Conservation (phyloP, 768 basidiomycete species). For the Rhodotorula diobovata region DNA sequence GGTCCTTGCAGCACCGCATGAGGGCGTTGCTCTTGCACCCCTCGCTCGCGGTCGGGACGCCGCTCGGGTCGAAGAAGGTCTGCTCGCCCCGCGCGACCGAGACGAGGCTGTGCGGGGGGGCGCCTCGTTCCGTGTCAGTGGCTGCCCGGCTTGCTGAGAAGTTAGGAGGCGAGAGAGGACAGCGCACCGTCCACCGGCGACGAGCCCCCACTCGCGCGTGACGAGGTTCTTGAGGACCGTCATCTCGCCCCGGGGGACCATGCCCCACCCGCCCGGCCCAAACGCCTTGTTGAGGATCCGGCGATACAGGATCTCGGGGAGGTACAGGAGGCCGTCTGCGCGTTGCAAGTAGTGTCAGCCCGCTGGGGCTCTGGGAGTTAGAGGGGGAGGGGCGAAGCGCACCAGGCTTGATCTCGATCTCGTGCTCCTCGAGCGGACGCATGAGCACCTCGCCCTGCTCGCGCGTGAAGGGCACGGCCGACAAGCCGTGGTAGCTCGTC, state of each 20-base stretch:
- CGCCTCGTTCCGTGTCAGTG: background rate
- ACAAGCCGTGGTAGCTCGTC: slow-evolving; percentile 75
- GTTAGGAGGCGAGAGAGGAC: background rate
- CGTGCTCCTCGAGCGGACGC: slow-evolving; percentile 66
- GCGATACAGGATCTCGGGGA: slow-evolving; percentile 95
- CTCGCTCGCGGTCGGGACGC: slow-evolving; percentile 88
- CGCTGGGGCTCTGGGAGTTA: background rate
- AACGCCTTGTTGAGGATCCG: slow-evolving; percentile 87
- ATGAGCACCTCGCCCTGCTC: slow-evolving; percentile 69
- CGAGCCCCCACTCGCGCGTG: slow-evolving; percentile 87
- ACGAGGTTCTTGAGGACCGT: slow-evolving; percentile 83
- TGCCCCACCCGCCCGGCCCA: slow-evolving; percentile 94
- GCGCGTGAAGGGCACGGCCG: slow-evolving; percentile 67
- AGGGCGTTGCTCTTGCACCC: slow-evolving; percentile 94
- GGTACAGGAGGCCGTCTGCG: slow-evolving; percentile 83
- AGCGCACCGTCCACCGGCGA: slow-evolving; percentile 84
- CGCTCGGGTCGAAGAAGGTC: slow-evolving; percentile 86
- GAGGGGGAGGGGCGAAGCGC: slow-evolving; percentile 39
- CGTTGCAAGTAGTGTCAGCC: background rate
- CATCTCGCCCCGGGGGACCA: slow-evolving; percentile 87
- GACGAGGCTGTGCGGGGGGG: slow-evolving; percentile 63
- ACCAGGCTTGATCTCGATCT: slow-evolving; percentile 95
- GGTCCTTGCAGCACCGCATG: slow-evolving; percentile 95
- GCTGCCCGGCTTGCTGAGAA: background rate
- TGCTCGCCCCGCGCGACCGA: slow-evolving; percentile 90